A percentile compares a stretch with the other conserved stretches of the same genome.
These are phyloP conservation scores for Melanogaster broomeanus DNA, from an alignment of 768 basidiomycete genomes.

Conservation along the genomic window DNA sequence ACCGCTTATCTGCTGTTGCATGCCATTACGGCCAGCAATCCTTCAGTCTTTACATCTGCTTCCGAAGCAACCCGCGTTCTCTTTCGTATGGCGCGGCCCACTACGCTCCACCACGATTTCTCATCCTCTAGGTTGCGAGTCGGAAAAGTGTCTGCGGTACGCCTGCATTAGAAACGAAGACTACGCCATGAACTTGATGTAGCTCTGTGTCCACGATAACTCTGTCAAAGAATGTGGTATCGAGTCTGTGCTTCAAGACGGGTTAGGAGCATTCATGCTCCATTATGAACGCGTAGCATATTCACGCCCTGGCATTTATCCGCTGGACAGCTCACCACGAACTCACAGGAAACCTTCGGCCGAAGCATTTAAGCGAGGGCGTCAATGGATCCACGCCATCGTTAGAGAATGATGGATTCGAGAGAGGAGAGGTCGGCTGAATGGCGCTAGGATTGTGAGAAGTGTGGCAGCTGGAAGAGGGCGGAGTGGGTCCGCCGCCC, in stretches of 20 bases:
- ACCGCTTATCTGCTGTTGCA: slow-evolving; percentile 83
- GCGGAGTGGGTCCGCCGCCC: slow-evolving; percentile 39
- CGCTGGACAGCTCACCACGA: slow-evolving; percentile 37
- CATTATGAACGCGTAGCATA: slow-evolving; percentile 81
- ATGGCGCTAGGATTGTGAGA: slow-evolving; percentile 55
- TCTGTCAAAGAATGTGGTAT: slow-evolving; percentile 75
- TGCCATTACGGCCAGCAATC: slow-evolving; percentile 93
- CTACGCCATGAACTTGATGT: slow-evolving; percentile 33
- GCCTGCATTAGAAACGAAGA: slow-evolving; percentile 64
- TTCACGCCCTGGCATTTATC: slow-evolving; percentile 35
- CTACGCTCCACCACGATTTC: slow-evolving; percentile 38
- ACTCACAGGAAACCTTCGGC: slow-evolving; percentile 71
- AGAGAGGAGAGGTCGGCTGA: slow-evolving; percentile 20
- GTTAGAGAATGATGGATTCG: slow-evolving; percentile 39
- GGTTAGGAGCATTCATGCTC: slow-evolving; percentile 82
- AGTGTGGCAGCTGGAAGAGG: slow-evolving; percentile 52
- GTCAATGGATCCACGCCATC: slow-evolving; percentile 51
- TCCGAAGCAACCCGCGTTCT: slow-evolving; percentile 75
- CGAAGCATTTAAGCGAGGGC: slow-evolving; percentile 38
- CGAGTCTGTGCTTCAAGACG: slow-evolving; percentile 72
- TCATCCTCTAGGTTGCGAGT: slow-evolving; percentile 48
- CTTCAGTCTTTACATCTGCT: slow-evolving; percentile 94
- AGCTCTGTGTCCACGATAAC: slow-evolving; percentile 87
- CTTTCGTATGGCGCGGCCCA: slow-evolving; percentile 39
- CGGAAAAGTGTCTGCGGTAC: slow-evolving; percentile 44